phyloP scores from a whole-genome alignment of 371 early-diverging fungal species.

The Smittium culicis region DNA sequence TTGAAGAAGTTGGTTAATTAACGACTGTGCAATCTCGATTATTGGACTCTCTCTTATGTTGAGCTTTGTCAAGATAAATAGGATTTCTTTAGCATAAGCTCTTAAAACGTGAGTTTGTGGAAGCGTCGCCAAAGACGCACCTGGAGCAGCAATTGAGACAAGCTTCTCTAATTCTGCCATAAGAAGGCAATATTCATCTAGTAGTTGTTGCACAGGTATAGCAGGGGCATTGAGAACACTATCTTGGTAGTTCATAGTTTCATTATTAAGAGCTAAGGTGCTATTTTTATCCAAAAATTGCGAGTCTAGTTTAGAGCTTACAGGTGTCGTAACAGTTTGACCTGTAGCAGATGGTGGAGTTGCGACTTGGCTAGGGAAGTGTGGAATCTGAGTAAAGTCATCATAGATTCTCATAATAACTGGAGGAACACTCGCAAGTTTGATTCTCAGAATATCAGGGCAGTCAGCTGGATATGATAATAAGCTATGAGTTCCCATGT shows the following conservation, averaged over 20 bases:
- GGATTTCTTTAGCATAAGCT: not conserved
- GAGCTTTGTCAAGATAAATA: conserved; percentile 5
- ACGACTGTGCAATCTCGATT: conserved; percentile 68
- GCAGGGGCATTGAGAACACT: conserved; percentile 3
- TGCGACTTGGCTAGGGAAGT: conserved; percentile 32
- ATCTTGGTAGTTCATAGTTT: conserved; percentile 8
- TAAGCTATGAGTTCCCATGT: conserved; percentile 53
- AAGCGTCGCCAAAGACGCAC: conserved; percentile 43
- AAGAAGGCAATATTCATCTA: conserved; percentile 53
- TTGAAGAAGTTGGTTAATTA: conserved; percentile 68
- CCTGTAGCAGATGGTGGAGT: not conserved
- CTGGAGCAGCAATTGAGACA: conserved; percentile 32
- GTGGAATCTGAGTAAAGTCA: conserved; percentile 47
- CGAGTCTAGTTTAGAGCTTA: conserved; percentile 13
- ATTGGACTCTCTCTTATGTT: conserved; percentile 40
- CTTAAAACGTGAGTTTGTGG: conserved; percentile 63
- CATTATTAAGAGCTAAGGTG: conserved; percentile 12
- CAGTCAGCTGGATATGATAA: conserved; percentile 61
- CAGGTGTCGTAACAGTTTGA: conserved; percentile 17
- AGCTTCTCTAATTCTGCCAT: conserved; percentile 27
- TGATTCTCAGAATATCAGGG: conserved; percentile 66
- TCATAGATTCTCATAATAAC: conserved; percentile 72
- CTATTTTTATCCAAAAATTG: not conserved
- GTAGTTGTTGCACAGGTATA: conserved; percentile 22
- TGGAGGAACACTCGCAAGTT: conserved; percentile 52